Base-by-base conservation (phyloP, 139 green algal genomes). In the Eudorina sp. region DNA sequence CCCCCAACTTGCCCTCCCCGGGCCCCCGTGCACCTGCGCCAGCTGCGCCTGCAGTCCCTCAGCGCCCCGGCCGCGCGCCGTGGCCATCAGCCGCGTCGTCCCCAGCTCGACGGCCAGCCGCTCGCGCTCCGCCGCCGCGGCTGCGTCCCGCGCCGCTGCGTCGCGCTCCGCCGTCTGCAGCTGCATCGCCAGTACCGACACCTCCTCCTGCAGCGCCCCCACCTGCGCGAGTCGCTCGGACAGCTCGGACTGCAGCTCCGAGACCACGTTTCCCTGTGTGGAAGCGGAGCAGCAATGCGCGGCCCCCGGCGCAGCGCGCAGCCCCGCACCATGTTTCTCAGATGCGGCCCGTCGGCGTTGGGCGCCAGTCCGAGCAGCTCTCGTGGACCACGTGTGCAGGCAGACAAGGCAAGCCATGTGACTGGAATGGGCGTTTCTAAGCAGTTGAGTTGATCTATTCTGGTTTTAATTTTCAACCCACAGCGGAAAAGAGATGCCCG, bases 1-100 rank as follows among this genome's bases (percentile, higher is more conserved):
- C n/a, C n/a, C n/a, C n/a, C n/a, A n/a, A n/a, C n/a, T n/a, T n/a
- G n/a, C n/a, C n/a, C n/a, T n/a, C n/a, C n/a, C n/a, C n/a, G n/a
- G n/a, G n/a, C 19, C 68, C 70, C 40, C 40, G 1, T 53, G 0
- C 55, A 84, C 53, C 53, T 72, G 58, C 13, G 23, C 31, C 58
- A 86, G 45, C 43, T 86, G 80, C 41, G 80, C 80, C 80, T 86
- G 80, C 43, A 86, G 41, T n/a, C 43, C 80, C 29, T 86, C 80
- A 6, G 41, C 43, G 21, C 60, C 60, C 16, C 80, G 80, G 0
- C 80, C 80, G 41, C 80, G 43, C 4, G 80, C 80, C 45, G 80
- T 55, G 1, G 60, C 60, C 80, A 86, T 76, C 60, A 86, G 60
- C 80, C 80, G 60, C 41, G 60, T 60, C 6, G 80, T 45, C 4